These are phyloP conservation scores for Verticillium dahliae DNA, from an alignment of 2,329 filamentous ascomycete genomes.

Conservation along the genomic window DNA sequence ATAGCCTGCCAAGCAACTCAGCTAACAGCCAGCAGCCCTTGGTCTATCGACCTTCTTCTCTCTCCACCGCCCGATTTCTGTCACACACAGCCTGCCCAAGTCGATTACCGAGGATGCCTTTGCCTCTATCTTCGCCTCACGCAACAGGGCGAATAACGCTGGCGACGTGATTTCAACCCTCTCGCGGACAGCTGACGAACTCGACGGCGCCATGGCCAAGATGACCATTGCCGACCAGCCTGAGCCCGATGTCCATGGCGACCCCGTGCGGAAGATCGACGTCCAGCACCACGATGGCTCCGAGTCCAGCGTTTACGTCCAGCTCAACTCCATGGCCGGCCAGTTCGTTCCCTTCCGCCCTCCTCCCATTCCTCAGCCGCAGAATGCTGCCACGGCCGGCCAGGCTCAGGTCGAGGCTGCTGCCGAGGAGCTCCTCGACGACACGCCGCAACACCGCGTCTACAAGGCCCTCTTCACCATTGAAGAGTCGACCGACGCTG, in stretches of 20 bases:
- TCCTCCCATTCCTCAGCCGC: slow-evolving; percentile 70
- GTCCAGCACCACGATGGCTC: slow-evolving; percentile 50
- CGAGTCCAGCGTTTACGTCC: slow-evolving; percentile 55
- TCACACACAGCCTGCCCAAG: slow-evolving; percentile 74
- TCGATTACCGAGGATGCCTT: slow-evolving; percentile 69
- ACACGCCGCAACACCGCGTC: slow-evolving; percentile 41
- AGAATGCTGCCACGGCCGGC: slow-evolving; percentile 28
- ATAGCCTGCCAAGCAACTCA: neutral
- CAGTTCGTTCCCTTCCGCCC: slow-evolving; percentile 76
- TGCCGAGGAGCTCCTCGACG: slow-evolving; percentile 23
- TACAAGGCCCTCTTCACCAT: slow-evolving; percentile 62
- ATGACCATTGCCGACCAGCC: slow-evolving; percentile 39
- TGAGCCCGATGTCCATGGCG: slow-evolving; percentile 32
- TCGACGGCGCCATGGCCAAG: slow-evolving; percentile 52
- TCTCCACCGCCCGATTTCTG: slow-evolving; percentile 86
- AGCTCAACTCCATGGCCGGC: slow-evolving; percentile 62
- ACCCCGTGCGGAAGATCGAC: slow-evolving; percentile 44
- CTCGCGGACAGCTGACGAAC: slow-evolving; percentile 49
- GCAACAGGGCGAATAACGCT: slow-evolving; percentile 42
- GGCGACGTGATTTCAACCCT: slow-evolving; percentile 63
- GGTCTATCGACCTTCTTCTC: slow-evolving; percentile 92
- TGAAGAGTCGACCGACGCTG: slow-evolving; percentile 55
- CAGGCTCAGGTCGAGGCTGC: slow-evolving; percentile 19
- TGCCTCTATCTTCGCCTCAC: slow-evolving; percentile 70
- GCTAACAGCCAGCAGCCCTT: slow-evolving; percentile 55